phyloP scores from a whole-genome alignment of 169 alveolate species.

The Plasmodium gonderi region DNA sequence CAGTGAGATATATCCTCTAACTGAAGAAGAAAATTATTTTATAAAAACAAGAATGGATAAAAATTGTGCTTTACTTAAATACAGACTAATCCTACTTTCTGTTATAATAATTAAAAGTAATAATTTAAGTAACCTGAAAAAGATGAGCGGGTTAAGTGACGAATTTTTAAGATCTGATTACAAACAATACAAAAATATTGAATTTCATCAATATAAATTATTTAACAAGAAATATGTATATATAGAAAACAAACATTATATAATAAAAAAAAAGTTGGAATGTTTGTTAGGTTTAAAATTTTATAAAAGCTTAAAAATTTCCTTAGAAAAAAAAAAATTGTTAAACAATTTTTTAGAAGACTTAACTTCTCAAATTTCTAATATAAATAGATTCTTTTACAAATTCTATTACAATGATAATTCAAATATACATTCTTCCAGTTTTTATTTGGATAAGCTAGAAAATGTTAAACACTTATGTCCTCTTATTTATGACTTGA shows the following conservation, averaged over 20 bases:
- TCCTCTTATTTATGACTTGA: conserved; percentile 36
- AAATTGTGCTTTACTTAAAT: conserved; percentile 7
- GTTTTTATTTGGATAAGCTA: conserved; percentile 34
- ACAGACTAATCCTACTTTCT: conserved; percentile 44
- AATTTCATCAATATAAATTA: conserved; percentile 40
- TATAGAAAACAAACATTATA: conserved; percentile 38
- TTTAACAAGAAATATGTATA: conserved; percentile 26
- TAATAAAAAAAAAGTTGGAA: conserved; percentile 52
- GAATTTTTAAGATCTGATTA: conserved; percentile 10
- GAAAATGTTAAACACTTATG: conserved; percentile 25
- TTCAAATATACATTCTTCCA: conserved; percentile 52
- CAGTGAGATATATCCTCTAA: conserved; percentile 48
- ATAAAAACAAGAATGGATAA: conserved; percentile 40
- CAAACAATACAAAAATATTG: conserved; percentile 26
- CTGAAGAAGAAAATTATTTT: conserved; percentile 39
- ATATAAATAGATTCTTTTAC: conserved; percentile 30
- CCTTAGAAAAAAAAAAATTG: conserved; percentile 33
- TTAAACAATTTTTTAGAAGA: conserved; percentile 35
- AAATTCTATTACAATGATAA: conserved; percentile 37
- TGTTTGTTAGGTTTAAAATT: conserved; percentile 28
- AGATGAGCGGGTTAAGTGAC: conserved; percentile 4
- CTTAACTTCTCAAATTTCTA: conserved; percentile 5
- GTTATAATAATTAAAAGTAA: conserved; percentile 61
- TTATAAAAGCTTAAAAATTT: conserved; percentile 28
- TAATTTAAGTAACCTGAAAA: conserved; percentile 30